Percentiles rank a stretch among this genome's conserved stretches.
Conservation (phyloP, 352 stramenopile genomes). For the Peronospora belbahrii region DNA sequence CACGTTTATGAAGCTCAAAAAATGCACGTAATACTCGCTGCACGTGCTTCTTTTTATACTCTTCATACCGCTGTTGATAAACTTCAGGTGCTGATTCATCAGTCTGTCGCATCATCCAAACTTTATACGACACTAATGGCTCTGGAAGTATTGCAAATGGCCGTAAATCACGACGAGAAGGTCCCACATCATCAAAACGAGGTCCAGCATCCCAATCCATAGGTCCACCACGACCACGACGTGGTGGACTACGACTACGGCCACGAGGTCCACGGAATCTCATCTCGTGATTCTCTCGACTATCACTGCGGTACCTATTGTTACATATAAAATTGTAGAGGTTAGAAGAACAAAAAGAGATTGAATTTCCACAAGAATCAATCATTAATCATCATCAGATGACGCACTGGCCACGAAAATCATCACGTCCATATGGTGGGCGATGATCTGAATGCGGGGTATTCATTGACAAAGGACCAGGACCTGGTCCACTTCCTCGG, state of each 20-base stretch:
- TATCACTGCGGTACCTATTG: constrained; percentile 20
- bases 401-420: constrained; percentile 21
- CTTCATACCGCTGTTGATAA: constrained; percentile 81
- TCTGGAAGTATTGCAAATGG: constrained; percentile 43
- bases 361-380: too few relatives aligned
- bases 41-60: constrained; percentile 86
- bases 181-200: constrained; percentile 19
- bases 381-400: too few relatives aligned
- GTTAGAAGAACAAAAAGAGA: neutral
- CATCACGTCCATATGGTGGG: constrained; percentile 20
- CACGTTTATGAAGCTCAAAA: constrained; percentile 76
- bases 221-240: constrained; percentile 1
- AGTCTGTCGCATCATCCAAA: constrained; percentile 85
- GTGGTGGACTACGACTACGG: constrained; percentile 28
- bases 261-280: constrained; percentile 22
- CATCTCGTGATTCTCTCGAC: constrained; percentile 28
- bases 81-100: constrained; percentile 73
- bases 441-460: constrained; percentile 19
- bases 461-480: constrained; percentile 25
- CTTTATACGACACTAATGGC: constrained; percentile 78
- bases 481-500: constrained; percentile 19
- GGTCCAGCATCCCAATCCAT: constrained; percentile 20
- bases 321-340: neutral
- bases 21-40: constrained; percentile 74
- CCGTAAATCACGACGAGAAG: constrained; percentile 17